These are phyloP conservation scores for Gossypium stocksii DNA, from an alignment of 345 rosid species.

Conservation along the genomic window DNA sequence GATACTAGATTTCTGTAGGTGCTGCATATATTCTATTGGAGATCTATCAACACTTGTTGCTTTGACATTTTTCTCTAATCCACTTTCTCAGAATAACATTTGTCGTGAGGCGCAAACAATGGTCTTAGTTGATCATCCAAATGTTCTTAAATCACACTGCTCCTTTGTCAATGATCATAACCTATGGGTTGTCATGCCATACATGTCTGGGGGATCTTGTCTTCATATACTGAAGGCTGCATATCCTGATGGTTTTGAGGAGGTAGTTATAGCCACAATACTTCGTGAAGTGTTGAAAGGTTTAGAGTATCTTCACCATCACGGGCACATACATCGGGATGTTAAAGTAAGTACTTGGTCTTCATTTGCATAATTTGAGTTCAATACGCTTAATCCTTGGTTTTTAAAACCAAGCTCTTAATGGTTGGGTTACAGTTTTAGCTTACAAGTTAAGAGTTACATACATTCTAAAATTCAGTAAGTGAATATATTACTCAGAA, in stretches of 20 bases:
- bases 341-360: slow-evolving; percentile 60
- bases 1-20: not conserved
- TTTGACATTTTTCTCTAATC: not conserved
- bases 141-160: slow-evolving; percentile 88
- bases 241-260: slow-evolving; percentile 93
- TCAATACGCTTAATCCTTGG: not conserved
- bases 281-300: slow-evolving; percentile 87
- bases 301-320: slow-evolving; percentile 94
- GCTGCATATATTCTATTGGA: not conserved
- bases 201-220: slow-evolving; percentile 97
- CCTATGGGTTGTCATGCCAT: slow-evolving; percentile 97
- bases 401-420: not conserved
- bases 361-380: not conserved
- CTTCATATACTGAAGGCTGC: slow-evolving; percentile 97
- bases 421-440: not conserved
- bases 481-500: not conserved
- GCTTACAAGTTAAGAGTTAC: slow-evolving; percentile 4
- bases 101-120: slow-evolving; percentile 95
- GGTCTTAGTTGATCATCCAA: slow-evolving; percentile 90
- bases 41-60: not conserved
- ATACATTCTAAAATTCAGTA: not conserved
- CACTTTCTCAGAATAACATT: slow-evolving; percentile 49
- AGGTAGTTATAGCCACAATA: slow-evolving; percentile 76
- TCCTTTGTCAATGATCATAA: slow-evolving; percentile 89
- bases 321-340: slow-evolving; percentile 97